phyloP scores from a whole-genome alignment of 139 green algal genomes.

The Tetradesmus obliquus region DNA sequence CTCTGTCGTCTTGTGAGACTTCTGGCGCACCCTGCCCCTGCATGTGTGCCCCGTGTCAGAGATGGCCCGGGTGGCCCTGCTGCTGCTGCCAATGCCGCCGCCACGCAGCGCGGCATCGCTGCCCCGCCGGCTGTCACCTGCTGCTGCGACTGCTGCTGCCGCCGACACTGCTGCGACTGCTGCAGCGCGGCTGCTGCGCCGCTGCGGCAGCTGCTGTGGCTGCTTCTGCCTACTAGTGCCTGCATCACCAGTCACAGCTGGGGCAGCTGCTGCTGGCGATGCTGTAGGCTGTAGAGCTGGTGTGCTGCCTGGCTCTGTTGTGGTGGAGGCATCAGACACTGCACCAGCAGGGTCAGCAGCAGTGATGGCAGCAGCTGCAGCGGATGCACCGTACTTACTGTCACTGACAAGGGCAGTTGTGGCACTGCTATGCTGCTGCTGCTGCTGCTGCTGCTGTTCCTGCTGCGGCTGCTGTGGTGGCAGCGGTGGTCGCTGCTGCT shows the following conservation, averaged over 20 bases:
- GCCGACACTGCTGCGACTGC: not conserved
- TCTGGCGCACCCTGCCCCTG: conserved; percentile 84
- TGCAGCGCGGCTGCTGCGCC: conserved; percentile 1
- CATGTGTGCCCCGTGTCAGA: conserved; percentile 80
- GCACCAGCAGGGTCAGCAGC: conserved; percentile 13
- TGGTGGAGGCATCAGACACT: conserved; percentile 13
- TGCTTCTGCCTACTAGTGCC: not conserved
- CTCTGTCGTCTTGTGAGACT: conserved; percentile 78
- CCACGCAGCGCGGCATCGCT: not conserved
- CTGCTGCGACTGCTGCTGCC: conserved; percentile 27
- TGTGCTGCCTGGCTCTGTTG: not conserved
- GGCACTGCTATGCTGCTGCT: not conserved
- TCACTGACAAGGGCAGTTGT: not conserved
- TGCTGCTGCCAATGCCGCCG: not conserved
- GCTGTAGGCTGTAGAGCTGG: not conserved
- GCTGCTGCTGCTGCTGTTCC: conserved; percentile 23
- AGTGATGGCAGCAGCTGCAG: too few species aligned
- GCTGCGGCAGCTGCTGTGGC: not conserved
- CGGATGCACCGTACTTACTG: not conserved
- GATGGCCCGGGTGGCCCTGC: conserved; percentile 63
- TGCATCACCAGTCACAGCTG: not conserved
- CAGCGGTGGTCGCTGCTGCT: not conserved
- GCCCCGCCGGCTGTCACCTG: not conserved
- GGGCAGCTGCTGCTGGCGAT: conserved; percentile 20
- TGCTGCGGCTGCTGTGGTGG: not conserved